A percentile compares a stretch with the other conserved stretches of the same genome.
These are phyloP conservation scores for Botrytis sinoallii DNA, from an alignment of 2,329 filamentous ascomycete species.

Conservation along the genomic window DNA sequence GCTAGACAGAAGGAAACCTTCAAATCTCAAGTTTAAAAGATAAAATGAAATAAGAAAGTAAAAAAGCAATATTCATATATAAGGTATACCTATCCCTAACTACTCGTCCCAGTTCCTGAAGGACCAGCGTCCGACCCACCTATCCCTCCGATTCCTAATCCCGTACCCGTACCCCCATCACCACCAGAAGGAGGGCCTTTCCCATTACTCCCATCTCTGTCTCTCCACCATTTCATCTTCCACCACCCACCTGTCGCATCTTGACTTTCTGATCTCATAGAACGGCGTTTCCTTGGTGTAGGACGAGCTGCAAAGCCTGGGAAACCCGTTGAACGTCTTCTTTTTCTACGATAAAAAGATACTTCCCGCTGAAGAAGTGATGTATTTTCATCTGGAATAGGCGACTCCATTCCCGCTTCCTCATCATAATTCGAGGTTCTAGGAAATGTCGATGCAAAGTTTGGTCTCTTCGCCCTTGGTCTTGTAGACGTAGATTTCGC, in stretches of 20 bases:
- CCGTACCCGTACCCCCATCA: background rate
- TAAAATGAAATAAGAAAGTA: background rate
- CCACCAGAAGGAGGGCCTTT: slow-evolving; percentile 24
- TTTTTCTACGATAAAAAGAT: slow-evolving; percentile 39
- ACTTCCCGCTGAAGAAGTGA: slow-evolving; percentile 27
- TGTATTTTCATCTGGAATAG: slow-evolving; percentile 30
- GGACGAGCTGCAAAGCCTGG: slow-evolving; percentile 56
- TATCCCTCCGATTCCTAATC: background rate
- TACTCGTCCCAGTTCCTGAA: background rate
- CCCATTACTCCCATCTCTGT: slow-evolving; percentile 18
- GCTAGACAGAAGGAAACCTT: background rate
- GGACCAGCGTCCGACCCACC: background rate
- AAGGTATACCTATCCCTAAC: slow-evolving; percentile 1
- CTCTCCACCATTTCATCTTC: slow-evolving; percentile 54
- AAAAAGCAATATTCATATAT: background rate
- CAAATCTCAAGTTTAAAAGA: background rate
- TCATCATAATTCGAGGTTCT: slow-evolving; percentile 7
- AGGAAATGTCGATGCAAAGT: slow-evolving; percentile 21
- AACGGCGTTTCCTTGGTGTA: slow-evolving; percentile 30
- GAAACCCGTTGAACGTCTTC: slow-evolving; percentile 60
- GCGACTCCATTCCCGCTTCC: slow-evolving; percentile 20
- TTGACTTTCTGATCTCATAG: slow-evolving; percentile 41
- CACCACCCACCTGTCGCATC: slow-evolving; percentile 52
- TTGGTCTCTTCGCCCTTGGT: slow-evolving; percentile 15
- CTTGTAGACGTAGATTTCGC: slow-evolving; percentile 32